Conservation (phyloP, 768 basidiomycete genomes). For the Leccinum obscurum region DNA sequence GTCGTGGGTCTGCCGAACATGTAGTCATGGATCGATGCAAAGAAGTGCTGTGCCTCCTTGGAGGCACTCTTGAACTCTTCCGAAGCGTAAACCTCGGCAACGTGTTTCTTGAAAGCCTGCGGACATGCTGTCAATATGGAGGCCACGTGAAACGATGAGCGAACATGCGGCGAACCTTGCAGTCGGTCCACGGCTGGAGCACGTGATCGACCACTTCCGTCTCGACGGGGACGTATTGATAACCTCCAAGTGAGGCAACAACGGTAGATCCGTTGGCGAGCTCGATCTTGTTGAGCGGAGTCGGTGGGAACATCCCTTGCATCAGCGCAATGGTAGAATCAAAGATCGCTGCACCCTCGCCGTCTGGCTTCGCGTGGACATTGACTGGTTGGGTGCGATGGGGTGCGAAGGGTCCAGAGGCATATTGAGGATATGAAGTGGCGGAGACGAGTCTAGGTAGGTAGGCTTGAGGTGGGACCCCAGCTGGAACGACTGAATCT, state of each 20-base stretch:
- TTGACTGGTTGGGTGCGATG: constrained; percentile 71
- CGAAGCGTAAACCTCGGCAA: constrained; percentile 60
- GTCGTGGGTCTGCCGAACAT: constrained; percentile 64
- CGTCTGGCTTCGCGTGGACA: constrained; percentile 77
- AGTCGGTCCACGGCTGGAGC: constrained; percentile 74
- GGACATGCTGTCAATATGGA: constrained; percentile 4
- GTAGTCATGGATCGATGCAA: constrained; percentile 63
- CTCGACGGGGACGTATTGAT: constrained; percentile 87
- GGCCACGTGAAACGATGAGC: constrained; percentile 41
- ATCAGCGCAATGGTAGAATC: constrained; percentile 80
- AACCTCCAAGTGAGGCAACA: constrained; percentile 76
- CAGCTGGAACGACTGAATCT: constrained; percentile 70
- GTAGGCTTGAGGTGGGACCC: constrained; percentile 59
- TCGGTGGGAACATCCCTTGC: constrained; percentile 85
- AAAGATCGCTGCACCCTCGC: constrained; percentile 79
- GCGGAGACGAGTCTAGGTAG: constrained; percentile 65
- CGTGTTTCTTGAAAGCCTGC: constrained; percentile 67
- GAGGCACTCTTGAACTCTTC: constrained; percentile 60
- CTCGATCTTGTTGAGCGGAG: constrained; percentile 59
- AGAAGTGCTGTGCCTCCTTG: constrained; percentile 61
- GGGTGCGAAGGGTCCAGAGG: constrained; percentile 53
- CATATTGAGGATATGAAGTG: constrained; percentile 69
- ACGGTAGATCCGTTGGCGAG: constrained; percentile 78
- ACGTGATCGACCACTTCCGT: constrained; percentile 62
- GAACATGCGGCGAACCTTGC: constrained; percentile 41